Evolutionary conservation across 495 filamentous ascomycete species (phyloP), one percentile per base, ranked within the genome.

Genomic region (Aspergillus nanangensis): DNA sequence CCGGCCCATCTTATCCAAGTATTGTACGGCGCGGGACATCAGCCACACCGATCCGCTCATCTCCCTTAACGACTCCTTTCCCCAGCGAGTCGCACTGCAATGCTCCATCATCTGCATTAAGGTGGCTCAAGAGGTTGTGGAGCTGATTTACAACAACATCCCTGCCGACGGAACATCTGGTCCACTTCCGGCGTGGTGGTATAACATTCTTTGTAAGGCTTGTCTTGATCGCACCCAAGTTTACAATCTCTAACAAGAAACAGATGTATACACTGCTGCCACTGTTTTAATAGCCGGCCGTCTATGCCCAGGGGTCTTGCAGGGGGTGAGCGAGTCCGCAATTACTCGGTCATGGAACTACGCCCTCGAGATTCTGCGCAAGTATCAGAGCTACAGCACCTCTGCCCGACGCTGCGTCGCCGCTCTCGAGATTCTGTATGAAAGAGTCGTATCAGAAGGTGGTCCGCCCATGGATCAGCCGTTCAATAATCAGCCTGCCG

Each of bases 161-260:
- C 63, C 63, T 3, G 22, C 45, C 1, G 60, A 71, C 38, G 63
- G 60, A 1, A 62, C 57, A 0, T 56, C 61, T n/a, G 67, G 63
- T 10, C 60, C 61, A 0, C 49, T 71, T 27, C 65, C 67, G 5
- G 65, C 65, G 1, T 71, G 65, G 63, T 71, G 67, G 67, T 66
- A 69, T 38, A 69, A 68, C 8, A 65, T 69, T 24, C 58, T 69
- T 1, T 70, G 63, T 69, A 21, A 45, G 63, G 3, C 11, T 27
- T 32, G 19, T 36, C 18, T 8, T 8, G 1, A 22, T 40, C n/a
- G 45, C 22, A 25, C 13, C 18, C 20, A 14, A 21, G 23, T 11
- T 5, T n/a, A 8, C 5, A 8, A 1, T 29, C 10, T 11, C 44
- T 47, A 18, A 48, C 15, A 8, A 3, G 7, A 13, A 18, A 0